phyloP scores from a whole-genome alignment of 1,139 yeast species.

The Scheffersomyces illinoinensis region DNA sequence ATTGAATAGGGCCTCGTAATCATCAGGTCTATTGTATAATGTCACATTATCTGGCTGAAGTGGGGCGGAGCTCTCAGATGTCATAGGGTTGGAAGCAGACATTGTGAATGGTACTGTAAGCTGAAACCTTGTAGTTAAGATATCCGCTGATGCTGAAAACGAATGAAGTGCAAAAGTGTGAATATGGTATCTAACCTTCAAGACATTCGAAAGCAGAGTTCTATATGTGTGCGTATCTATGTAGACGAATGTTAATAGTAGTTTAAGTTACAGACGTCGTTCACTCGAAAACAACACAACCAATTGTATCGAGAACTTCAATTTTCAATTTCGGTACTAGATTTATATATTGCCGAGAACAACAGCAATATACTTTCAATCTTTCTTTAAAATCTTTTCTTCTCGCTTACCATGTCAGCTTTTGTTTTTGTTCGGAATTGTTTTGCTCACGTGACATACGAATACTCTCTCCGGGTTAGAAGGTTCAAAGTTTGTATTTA shows the following conservation, averaged over 20 bases:
- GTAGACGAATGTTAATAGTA: not conserved
- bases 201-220: not conserved
- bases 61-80: not conserved
- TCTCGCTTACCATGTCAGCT: not conserved
- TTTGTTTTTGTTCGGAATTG: not conserved
- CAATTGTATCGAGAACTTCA: not conserved
- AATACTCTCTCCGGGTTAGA: not conserved
- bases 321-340: not conserved
- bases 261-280: not conserved
- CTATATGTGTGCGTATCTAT: not conserved
- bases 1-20: conserved; percentile 33
- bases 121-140: not conserved
- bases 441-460: not conserved
- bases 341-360: not conserved
- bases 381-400: not conserved
- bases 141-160: not conserved
- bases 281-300: not conserved
- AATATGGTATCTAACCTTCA: not conserved
- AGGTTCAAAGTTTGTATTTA: not conserved
- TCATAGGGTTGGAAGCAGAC: not conserved
- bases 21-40: conserved; percentile 12
- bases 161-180: not conserved
- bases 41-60: not conserved
- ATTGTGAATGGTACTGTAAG: not conserved
- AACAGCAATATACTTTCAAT: too few species aligned